phyloP scores from a whole-genome alignment of 1,139 yeast genomes.

The Suhomyces taliae region DNA sequence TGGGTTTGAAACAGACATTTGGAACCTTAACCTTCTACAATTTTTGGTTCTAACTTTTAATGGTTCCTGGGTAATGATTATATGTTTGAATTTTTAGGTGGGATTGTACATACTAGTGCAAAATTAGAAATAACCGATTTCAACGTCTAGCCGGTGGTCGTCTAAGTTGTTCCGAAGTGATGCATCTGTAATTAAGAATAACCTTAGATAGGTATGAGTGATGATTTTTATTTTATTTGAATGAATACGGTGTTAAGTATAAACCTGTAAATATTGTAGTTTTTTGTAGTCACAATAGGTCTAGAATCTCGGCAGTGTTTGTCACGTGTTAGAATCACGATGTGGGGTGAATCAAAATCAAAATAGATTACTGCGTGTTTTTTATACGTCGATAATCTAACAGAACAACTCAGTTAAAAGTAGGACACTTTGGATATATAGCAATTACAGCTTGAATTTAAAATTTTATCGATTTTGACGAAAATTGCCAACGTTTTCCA shows the following conservation, averaged over 20 bases:
- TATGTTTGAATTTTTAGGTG: no score
- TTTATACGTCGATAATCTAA: no score
- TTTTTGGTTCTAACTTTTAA: not conserved
- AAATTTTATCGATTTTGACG: not conserved
- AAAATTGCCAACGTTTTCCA: not conserved
- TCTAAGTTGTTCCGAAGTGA: no score
- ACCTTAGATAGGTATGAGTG: not conserved
- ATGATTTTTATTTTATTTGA: not conserved
- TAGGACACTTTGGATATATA: not conserved
- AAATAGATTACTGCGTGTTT: not conserved
- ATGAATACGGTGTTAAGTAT: no score
- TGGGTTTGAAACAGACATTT: slow-evolving; percentile 17
- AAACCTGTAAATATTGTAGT: no score
- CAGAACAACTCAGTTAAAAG: not conserved
- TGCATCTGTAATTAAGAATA: not conserved
- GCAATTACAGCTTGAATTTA: not conserved
- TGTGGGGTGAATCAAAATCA: not conserved
- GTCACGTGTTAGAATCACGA: not conserved
- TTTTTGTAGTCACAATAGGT: no score
- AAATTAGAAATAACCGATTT: no score
- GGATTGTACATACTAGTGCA: no score
- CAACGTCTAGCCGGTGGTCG: no score
- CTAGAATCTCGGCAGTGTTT: no score
- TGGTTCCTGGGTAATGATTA: not conserved
- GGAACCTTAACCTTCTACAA: not conserved